phyloP scores from a whole-genome alignment of 2,329 filamentous ascomycete genomes.

The Cladobotryum mycophilum region DNA sequence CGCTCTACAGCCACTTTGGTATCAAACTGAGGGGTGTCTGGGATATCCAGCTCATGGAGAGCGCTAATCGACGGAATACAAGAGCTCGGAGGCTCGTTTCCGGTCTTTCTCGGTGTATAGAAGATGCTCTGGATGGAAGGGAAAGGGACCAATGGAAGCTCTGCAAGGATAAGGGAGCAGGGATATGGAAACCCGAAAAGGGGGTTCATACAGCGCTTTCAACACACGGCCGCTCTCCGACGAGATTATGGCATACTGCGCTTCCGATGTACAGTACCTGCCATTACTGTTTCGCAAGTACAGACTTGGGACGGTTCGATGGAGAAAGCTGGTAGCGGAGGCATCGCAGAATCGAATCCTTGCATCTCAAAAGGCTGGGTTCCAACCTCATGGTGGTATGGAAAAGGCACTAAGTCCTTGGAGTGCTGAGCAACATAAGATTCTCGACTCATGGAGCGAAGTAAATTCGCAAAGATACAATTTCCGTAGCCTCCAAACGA shows the following conservation, averaged over 20 bases:
- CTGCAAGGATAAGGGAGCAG: slow-evolving; percentile 30
- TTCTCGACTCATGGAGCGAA: too few species aligned
- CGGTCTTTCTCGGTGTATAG: slow-evolving; percentile 26
- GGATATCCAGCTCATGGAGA: slow-evolving; percentile 53
- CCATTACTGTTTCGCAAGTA: slow-evolving; percentile 14
- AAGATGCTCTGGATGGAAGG: slow-evolving; percentile 17
- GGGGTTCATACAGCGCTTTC: slow-evolving; percentile 43
- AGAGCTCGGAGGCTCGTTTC: slow-evolving; percentile 12
- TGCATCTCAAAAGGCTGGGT: too few species aligned
- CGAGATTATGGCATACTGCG: slow-evolving; percentile 39
- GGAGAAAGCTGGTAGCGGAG: too few species aligned
- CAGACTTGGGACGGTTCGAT: too few species aligned
- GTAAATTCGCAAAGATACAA: too few species aligned
- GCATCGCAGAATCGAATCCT: too few species aligned
- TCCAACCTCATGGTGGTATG: too few species aligned
- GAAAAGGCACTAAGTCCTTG: too few species aligned
- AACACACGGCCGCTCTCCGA: slow-evolving; percentile 35
- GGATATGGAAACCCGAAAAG: slow-evolving; percentile 35
- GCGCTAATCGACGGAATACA: slow-evolving; percentile 24
- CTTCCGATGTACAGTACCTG: slow-evolving; percentile 38
- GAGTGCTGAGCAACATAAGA: too few species aligned
- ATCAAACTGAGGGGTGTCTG: slow-evolving; percentile 39
- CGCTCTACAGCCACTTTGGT: slow-evolving; percentile 39
- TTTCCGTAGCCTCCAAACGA: too few species aligned
- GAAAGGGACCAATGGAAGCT: slow-evolving; percentile 22